Base-by-base conservation (phyloP, 805 yeast genomes). In the Ogataea glucozyma region DNA sequence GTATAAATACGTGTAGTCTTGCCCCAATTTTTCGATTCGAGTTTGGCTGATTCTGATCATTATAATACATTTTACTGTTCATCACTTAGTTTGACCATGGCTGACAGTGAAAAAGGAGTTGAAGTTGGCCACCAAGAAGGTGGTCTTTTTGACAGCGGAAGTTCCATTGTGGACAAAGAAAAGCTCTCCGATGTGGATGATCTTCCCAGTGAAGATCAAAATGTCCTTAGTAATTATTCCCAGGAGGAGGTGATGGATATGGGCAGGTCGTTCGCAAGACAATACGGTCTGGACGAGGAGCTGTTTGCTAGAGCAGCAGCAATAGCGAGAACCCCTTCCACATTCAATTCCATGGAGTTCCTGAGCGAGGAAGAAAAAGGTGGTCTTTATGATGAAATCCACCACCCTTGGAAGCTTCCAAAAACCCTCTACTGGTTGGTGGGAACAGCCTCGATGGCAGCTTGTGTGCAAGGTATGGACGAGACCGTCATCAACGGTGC, bases 391-490 rank as follows among this genome's bases (percentile, higher is more conserved):
- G 63, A 62, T 39, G 89, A 75, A 47, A 55, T 56, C 27, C 63
- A 69, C 24, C 73, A 71, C 38, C 75, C 73, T 14, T 77, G 73
- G 78, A 64, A 60, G 35, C 45, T 75, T 27, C 80, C 67, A 27
- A 51, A 56, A 11, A 77, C 71, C 40, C 65, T 83, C 54, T 60
- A 76, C 48, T 78, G 69, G 46, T 75, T 83, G 40, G 78, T 83
- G 38, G 74, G 80, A 12, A 73, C 82, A 47, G 80, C 84, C 16
- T 82, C 88, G 1, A 73, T 83, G 78, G 84, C 85, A 38, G 90
- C 89, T 12, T 85, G 86, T 24, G 84, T 83, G 27, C 88, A 83
- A 61, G 89, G 90, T 62, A 83, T 84, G 82, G 89, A 83, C 63
- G 88, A 83, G 61, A 70, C 86, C 7, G 88, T 84, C 21, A 77